phyloP scores from a whole-genome alignment of 768 basidiomycete genomes.

The Hericium erinaceus region DNA sequence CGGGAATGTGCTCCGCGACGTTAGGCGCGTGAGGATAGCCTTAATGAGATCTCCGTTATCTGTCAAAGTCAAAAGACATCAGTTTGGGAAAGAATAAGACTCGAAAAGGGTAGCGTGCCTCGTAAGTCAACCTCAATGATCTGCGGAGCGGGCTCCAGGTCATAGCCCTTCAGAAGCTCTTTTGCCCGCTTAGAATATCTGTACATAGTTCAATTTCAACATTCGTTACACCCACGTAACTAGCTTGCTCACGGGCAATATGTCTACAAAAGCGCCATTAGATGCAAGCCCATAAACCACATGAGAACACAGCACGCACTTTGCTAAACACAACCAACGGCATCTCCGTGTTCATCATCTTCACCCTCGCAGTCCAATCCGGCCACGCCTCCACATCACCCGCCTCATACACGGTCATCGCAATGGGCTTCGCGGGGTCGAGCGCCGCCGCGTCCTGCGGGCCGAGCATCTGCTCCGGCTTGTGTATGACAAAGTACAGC shows the following conservation, averaged over 20 bases:
- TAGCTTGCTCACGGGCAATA: conserved; percentile 54
- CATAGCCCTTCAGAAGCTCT: conserved; percentile 48
- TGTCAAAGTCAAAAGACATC: conserved; percentile 16
- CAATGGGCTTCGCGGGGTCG: conserved; percentile 39
- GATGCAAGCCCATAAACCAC: background rate
- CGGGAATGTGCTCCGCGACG: conserved; percentile 62
- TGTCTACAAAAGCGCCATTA: conserved; percentile 32
- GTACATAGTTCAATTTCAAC: conserved; percentile 1
- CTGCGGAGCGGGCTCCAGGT: conserved; percentile 53
- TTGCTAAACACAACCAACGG: conserved; percentile 81
- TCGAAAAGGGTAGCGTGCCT: conserved; percentile 28
- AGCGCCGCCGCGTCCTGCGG: conserved; percentile 5
- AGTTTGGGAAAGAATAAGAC: background rate
- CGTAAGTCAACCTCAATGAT: conserved; percentile 71
- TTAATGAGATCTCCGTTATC: conserved; percentile 61
- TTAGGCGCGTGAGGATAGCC: conserved; percentile 54
- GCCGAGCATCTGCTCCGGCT: conserved; percentile 32
- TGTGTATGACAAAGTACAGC: conserved; percentile 52
- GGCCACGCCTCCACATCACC: conserved; percentile 21
- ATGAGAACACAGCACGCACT: conserved; percentile 28
- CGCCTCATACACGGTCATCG: conserved; percentile 46
- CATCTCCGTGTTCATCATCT: conserved; percentile 34
- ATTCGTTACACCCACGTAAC: background rate
- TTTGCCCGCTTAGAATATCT: conserved; percentile 58
- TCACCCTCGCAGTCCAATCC: conserved; percentile 33